phyloP scores from a whole-genome alignment of 108 stramenopile genomes.

The Aureococcus anophagefferens region DNA sequence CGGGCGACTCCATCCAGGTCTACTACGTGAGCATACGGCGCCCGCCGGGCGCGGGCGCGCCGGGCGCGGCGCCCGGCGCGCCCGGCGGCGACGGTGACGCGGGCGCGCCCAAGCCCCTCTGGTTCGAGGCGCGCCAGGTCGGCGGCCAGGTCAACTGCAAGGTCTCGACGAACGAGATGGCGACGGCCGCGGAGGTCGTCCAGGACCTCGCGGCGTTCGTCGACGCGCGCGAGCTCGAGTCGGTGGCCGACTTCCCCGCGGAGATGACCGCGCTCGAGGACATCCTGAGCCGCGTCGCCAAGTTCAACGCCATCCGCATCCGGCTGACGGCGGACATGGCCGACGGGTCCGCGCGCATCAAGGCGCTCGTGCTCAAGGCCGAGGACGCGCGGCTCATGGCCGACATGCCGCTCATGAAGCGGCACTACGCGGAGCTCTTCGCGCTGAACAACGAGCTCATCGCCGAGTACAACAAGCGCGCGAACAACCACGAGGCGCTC shows the following conservation, averaged over 20 bases:
- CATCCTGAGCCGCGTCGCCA: conserved; percentile 16
- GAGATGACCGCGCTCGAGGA: conserved; percentile 22
- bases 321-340: conserved; percentile 51
- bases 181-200: conserved; percentile 30
- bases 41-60: too few relatives aligned
- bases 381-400: conserved; percentile 46
- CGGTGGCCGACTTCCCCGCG: conserved; percentile 26
- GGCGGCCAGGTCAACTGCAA: conserved; percentile 3
- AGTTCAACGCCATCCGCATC: conserved; percentile 25
- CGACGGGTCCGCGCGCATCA: conserved; percentile 37
- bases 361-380: conserved; percentile 37
- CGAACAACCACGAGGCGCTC: conserved; percentile 37
- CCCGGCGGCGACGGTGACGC: background rate
- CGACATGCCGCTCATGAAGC: conserved; percentile 38
- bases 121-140: conserved; percentile 1
- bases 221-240: conserved; percentile 27
- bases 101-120: background rate
- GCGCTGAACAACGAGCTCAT: conserved; percentile 35
- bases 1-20: background rate
- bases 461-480: conserved; percentile 42
- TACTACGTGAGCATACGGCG: too few relatives aligned
- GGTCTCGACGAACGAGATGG: conserved; percentile 30
- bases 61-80: background rate
- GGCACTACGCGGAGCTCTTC: conserved; percentile 35
- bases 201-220: conserved; percentile 29